Conservation (phyloP, 208 protist species). For the Plasmodiophora brassicae region DNA sequence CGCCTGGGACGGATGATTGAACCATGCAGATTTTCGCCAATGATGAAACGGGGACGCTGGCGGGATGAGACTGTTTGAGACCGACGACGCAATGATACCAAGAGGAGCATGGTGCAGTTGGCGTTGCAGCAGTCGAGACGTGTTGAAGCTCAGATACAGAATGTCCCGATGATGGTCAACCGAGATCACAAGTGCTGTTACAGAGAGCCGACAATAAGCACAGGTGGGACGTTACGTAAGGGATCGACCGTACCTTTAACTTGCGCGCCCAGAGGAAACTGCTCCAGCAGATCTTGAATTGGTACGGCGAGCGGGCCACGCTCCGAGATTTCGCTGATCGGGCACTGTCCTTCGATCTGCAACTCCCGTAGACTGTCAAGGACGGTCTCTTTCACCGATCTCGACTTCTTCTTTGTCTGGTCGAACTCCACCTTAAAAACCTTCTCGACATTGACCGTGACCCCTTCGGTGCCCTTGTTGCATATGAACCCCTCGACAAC, state of each 20-base stretch:
- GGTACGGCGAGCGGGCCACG: not conserved
- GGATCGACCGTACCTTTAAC: not conserved
- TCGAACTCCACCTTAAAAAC: not conserved
- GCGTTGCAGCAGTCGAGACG: not conserved
- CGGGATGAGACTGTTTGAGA: not conserved
- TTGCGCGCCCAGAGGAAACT: not conserved
- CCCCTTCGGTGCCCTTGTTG: not conserved
- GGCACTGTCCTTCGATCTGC: constrained; percentile 18
- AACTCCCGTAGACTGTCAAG: not conserved
- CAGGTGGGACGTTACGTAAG: not conserved
- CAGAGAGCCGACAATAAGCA: not conserved
- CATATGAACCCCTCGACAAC: not conserved
- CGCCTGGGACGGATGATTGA: constrained; percentile 3
- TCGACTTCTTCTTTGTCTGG: not conserved
- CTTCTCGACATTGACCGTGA: constrained; percentile 2
- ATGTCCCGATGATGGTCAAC: not conserved
- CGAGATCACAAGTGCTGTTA: constrained; percentile 18
- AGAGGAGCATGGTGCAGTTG: not conserved
- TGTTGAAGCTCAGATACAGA: not conserved
- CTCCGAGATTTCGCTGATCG: not conserved
- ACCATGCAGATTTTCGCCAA: not conserved
- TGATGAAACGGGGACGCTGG: not conserved
- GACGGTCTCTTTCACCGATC: not conserved
- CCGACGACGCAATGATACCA: not conserved
- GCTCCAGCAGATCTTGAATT: not conserved